These are phyloP conservation scores for Panicum virgatum DNA, from an alignment of 202 grass and related monocot species.

Conservation along the genomic window DNA sequence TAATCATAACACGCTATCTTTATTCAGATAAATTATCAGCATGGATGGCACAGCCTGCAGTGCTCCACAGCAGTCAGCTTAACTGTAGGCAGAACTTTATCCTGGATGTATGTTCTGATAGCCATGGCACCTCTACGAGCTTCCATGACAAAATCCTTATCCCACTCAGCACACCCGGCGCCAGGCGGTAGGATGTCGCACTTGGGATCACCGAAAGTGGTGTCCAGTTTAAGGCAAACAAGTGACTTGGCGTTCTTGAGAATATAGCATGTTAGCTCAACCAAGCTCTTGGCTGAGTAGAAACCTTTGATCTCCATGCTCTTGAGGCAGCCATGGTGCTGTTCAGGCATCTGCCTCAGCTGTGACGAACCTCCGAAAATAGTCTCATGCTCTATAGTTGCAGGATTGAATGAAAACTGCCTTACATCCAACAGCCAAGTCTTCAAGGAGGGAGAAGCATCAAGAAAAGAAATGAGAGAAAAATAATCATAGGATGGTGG, in stretches of 20 bases:
- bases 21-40: neutral
- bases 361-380: neutral
- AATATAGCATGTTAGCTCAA: slow-evolving; percentile 4
- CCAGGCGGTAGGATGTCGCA: neutral
- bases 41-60: slow-evolving; percentile 7
- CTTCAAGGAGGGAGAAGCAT: neutral
- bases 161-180: neutral
- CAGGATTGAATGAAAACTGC: neutral
- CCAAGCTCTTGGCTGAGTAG: neutral
- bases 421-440: slow-evolving; percentile 3
- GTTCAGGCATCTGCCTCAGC: neutral
- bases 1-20: neutral
- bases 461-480: neutral
- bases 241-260: neutral
- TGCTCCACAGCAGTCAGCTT: neutral
- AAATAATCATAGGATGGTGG: neutral
- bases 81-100: neutral
- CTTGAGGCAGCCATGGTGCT: slow-evolving; percentile 2
- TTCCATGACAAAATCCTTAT: neutral
- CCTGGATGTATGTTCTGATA: slow-evolving; percentile 2
- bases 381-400: neutral
- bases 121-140: neutral
- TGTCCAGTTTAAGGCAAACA: neutral
- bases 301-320: neutral
- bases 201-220: neutral